Evolutionary conservation across 2,329 filamentous ascomycete species (phyloP), one percentile per base, ranked within the genome.

Genomic region (Tricladium varicosporioides): DNA sequence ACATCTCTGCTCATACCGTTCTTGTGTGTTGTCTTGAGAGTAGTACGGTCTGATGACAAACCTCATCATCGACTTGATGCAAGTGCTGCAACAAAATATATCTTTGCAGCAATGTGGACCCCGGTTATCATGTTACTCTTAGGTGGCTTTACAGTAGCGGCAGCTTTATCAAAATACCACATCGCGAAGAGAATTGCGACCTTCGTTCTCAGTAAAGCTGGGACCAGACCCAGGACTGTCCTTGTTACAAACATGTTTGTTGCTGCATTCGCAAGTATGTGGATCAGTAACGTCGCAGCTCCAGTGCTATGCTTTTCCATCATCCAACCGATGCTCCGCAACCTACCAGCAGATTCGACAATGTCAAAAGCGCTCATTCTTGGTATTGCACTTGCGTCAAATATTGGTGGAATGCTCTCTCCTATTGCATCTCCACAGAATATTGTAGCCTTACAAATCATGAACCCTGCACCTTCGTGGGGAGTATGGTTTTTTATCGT

Each of bases 171-270:
- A 49, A 99, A 99, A 73, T 96, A 96, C 74, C 94, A 92, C 65
- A 97, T 99, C 68, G 94, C 96, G 60, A 97, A 97, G 75, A 88
- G 94, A 70, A 92, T 99, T 76, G 94, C 94, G 1, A 97, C 93
- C 1, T 91, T 97, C 67, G 90, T 99, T 27, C 81, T 99, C 33
- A 96, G 92, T 78, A 97, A 96, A 76, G 94, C 94, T 8, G 94
- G 94, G 5, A 97, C 94, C 2, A 88, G 87, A 67, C 94, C 94
- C 9, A 82, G 87, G 54, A 93, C 90, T 2, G 94, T 99, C 2
- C 80, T 99, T 4, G 75, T 99, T n/a, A 94, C 93, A 53, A 97
- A 93, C 75, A 99, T 99, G 94, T 92, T 97, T 67, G 94, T 99
- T 44, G 92, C 93, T 54, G 95, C 94, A 69, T 95, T 99, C 72